Conservation (phyloP, 805 yeast genomes). For the Yarrowia sp. region DNA sequence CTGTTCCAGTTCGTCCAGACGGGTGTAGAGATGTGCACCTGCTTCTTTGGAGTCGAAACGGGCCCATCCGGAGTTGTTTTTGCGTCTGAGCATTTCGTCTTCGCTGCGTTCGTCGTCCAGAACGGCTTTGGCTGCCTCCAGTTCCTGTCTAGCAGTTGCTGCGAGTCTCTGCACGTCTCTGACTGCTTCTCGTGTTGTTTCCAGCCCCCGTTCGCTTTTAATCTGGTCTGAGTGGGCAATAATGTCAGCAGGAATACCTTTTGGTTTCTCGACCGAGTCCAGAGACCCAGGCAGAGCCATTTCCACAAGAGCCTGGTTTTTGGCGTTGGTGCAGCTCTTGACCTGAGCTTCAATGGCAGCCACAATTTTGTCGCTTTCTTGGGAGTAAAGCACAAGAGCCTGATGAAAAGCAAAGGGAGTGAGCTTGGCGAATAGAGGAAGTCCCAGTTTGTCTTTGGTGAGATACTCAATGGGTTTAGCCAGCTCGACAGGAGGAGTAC, state of each 20-base stretch:
- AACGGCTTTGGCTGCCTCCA: constrained; percentile 39
- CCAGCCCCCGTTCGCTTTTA: constrained; percentile 51
- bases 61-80: constrained; percentile 56
- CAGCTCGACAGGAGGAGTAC: constrained; percentile 42
- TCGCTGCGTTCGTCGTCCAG: constrained; percentile 52
- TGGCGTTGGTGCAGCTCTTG: constrained; percentile 41
- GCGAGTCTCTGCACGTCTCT: constrained; percentile 48
- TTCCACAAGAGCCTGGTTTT: constrained; percentile 7
- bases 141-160: constrained; percentile 41
- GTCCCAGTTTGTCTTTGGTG: constrained; percentile 27
- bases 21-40: constrained; percentile 41
- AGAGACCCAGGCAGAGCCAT: constrained; percentile 52
- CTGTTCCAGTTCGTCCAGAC: constrained; percentile 45
- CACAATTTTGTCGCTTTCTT: constrained; percentile 44
- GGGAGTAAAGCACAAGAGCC: constrained; percentile 56
- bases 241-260: constrained; percentile 55
- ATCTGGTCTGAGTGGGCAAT: constrained; percentile 55
- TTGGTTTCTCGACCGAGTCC: constrained; percentile 56
- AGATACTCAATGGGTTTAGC: constrained; percentile 36
- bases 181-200: constrained; percentile 43
- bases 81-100: constrained; percentile 51
- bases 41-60: constrained; percentile 48
- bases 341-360: constrained; percentile 35
- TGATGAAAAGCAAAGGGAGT: constrained; percentile 67
- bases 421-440: constrained; percentile 52